Base-by-base conservation (phyloP, 441 rosid genomes). In the Melastoma candidum region DNA sequence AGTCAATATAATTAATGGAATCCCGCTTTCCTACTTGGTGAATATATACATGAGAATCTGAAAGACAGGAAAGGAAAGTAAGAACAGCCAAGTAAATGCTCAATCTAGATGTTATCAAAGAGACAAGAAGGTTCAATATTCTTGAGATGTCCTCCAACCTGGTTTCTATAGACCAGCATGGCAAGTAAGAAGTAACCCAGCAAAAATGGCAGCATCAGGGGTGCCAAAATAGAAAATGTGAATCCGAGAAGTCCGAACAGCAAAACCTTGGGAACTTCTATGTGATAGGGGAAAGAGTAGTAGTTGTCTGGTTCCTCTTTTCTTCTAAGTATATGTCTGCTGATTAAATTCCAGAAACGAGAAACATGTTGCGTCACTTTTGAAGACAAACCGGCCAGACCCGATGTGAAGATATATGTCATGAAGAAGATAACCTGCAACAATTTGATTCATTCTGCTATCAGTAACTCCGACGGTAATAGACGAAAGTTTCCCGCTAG, bases 341-440 rank as follows among this genome's bases (percentile, higher is more conserved):
- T 68, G 44, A 74, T 5, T 63, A 76, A 36, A 57, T 84, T 83
- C 73, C 71, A 73, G 41, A 83, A 48, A 64, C 87, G 84, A 60
- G 79, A 47, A 56, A 76, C 68, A 57, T 81, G 81, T 70, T 93
- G 98, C 71, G 87, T 70, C 51, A 89, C 52, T 80, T 93, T 97
- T 64, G 71, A 60, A 2, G 97, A 69, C 75, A 93, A 74, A 73
- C 97, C 74, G 49, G 97, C 89, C 98, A 92, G 88, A 25, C 98
- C 98, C 26, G 98, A 93, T 32, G 98, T 77, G 53, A 88, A 72
- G 64, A 88, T 83, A 53, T 93, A 93, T 26, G 98, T 88, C 78
- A 78, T 84, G 82, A 93, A 93, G 79, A 93, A 93, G 66, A 76
- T 74, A 72, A 87, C 92, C 98, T 92, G 89, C 72, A 74, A 49